A percentile compares a stretch with the other conserved stretches of the same genome.
Conservation (phyloP, 169 alveolate species). For the Plasmodium vinckei region DNA sequence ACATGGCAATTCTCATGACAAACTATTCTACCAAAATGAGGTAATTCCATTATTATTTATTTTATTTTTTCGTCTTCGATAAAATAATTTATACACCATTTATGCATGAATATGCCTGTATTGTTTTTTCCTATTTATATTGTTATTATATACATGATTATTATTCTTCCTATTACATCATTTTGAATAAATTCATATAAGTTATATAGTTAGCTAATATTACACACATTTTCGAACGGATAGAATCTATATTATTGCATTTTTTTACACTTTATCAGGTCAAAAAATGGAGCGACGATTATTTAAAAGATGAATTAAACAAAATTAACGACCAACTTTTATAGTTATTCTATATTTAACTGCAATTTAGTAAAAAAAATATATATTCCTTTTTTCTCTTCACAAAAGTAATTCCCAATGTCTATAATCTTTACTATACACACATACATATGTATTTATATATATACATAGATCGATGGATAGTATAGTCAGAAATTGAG, state of each 20-base stretch:
- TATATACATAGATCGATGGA: background rate
- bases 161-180: background rate
- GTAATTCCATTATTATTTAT: constrained; percentile 5
- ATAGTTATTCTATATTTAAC: constrained; percentile 3
- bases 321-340: constrained; percentile 19
- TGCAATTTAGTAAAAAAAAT: background rate
- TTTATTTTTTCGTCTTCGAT: too few species aligned
- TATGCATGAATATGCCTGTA: too few species aligned
- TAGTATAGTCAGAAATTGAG: too few species aligned
- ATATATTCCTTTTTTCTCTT: too few species aligned
- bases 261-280: background rate
- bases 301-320: constrained; percentile 47
- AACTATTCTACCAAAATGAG: constrained; percentile 25
- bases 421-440: too few species aligned
- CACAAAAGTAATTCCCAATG: too few species aligned
- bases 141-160: too few species aligned
- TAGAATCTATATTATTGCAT: background rate
- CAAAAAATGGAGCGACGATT: constrained; percentile 42
- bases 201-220: too few species aligned
- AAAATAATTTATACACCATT: too few species aligned
- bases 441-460: background rate
- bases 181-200: background rate
- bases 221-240: too few species aligned
- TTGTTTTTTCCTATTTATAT: too few species aligned
- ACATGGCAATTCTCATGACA: constrained; percentile 6